Evolutionary conservation across 2,329 filamentous ascomycete species (phyloP).

Genomic region (Diaporthe sp.): DNA sequence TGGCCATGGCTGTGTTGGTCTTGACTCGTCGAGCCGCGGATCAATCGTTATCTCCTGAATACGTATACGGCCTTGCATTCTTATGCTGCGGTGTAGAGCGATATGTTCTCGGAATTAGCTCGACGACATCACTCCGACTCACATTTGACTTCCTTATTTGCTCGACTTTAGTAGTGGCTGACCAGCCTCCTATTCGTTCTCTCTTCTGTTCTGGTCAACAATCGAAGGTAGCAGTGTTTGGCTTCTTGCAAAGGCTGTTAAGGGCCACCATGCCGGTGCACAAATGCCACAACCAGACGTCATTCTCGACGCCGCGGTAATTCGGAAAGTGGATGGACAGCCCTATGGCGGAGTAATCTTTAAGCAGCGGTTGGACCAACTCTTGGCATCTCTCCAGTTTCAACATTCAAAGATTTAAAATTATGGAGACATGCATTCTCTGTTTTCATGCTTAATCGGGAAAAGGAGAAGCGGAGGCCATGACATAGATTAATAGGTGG

Average conservation of each 20-base stretch:
- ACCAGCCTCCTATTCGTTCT: too few relatives aligned
- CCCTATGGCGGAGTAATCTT: conserved; percentile 12
- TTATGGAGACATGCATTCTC: conserved; percentile 2
- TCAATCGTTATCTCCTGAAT: too few relatives aligned
- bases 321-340: not conserved
- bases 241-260: not conserved
- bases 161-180: not conserved
- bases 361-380: not conserved
- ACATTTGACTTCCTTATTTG: not conserved
- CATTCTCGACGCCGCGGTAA: not conserved
- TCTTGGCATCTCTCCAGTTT: not conserved
- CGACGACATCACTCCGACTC: not conserved
- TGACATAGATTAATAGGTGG: not conserved
- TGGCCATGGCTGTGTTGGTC: too few relatives aligned
- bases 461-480: not conserved
- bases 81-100: not conserved
- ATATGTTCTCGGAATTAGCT: not conserved
- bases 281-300: not conserved
- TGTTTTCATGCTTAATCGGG: conserved; percentile 12
- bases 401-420: not conserved
- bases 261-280: not conserved
- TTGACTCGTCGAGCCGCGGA: not conserved
- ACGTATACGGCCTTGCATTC: not conserved
- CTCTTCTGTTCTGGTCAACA: not conserved
- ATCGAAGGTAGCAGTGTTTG: too few relatives aligned